Evolutionary conservation across 2,329 filamentous ascomycete genomes (phyloP).

Genomic region (Sarocladium brachiariae): DNA sequence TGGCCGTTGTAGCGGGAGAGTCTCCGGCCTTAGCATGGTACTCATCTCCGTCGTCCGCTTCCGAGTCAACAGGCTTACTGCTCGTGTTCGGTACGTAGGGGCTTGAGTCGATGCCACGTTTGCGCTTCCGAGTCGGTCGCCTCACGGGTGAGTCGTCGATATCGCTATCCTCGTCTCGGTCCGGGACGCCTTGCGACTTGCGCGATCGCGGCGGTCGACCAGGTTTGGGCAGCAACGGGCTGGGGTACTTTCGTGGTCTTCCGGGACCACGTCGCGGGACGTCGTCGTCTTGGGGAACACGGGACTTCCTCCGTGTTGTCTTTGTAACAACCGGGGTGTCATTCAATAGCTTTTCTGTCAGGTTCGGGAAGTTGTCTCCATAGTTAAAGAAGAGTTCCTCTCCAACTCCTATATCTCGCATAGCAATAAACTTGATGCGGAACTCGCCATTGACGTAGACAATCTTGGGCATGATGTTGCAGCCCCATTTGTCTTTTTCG

Average conservation of each 20-base stretch:
- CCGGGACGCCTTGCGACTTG: not conserved
- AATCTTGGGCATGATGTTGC: conserved; percentile 58
- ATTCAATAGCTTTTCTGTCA: conserved; percentile 34
- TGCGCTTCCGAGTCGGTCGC: not conserved
- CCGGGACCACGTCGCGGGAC: not conserved
- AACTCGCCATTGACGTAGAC: conserved; percentile 69
- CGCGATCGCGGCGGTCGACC: not conserved
- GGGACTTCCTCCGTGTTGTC: not conserved
- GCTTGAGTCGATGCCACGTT: not conserved
- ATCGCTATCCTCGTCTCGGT: conserved; percentile 6
- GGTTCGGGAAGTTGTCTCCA: conserved; percentile 59
- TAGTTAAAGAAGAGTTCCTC: conserved; percentile 82
- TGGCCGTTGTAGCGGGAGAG: conserved; percentile 14
- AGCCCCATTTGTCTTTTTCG: conserved; percentile 41
- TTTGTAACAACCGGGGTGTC: not conserved
- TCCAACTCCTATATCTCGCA: conserved; percentile 58
- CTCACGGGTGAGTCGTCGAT: not conserved
- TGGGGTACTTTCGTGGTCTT: not conserved
- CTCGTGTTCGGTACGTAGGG: not conserved
- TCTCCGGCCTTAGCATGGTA: conserved; percentile 3
- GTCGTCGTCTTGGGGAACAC: not conserved
- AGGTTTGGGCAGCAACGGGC: not conserved
- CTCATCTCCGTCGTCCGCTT: conserved; percentile 4
- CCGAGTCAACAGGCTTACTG: not conserved
- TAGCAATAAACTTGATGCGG: conserved; percentile 67